phyloP scores from a whole-genome alignment of 176 grass and related monocot species.

The Oryza meyeriana region DNA sequence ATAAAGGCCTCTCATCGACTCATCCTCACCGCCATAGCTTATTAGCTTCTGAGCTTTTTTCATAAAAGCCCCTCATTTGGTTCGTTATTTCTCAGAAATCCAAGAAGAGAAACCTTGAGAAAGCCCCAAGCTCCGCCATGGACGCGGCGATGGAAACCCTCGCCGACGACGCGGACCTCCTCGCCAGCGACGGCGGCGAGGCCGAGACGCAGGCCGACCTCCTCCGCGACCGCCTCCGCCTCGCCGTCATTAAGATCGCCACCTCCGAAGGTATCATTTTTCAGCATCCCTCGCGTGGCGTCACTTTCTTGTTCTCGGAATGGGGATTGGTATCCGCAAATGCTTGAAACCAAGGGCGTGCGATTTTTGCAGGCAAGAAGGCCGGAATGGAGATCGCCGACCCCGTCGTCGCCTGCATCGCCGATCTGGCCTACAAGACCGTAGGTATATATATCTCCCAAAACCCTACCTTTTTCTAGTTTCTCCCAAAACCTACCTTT shows the following conservation, averaged over 20 bases:
- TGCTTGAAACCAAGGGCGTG: neutral
- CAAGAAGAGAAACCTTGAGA: neutral
- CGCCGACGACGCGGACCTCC: conserved; percentile 20
- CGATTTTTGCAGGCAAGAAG: conserved; percentile 57
- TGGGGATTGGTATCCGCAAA: neutral
- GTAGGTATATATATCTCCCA: conserved; percentile 43
- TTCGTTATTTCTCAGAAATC: neutral
- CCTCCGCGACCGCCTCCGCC: conserved; percentile 67
- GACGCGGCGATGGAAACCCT: conserved; percentile 35
- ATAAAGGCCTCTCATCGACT: no score
- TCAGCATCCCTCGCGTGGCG: neutral
- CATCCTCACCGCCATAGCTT: no score
- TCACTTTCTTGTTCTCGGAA: conserved; percentile 4
- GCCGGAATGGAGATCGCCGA: conserved; percentile 56
- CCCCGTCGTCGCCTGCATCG: conserved; percentile 75
- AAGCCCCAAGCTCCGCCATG: neutral
- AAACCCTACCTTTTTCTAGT: neutral
- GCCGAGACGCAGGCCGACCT: conserved; percentile 46
- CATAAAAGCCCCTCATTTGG: neutral
- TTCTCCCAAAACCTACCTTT: conserved; percentile 1
- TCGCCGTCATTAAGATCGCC: conserved; percentile 75
- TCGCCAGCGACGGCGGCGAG: conserved; percentile 10
- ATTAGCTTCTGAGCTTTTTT: no score
- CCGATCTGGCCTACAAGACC: conserved; percentile 71
- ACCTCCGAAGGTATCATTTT: conserved; percentile 52